Conservation (phyloP, 2,329 filamentous ascomycete genomes). For the Xylaria sp. region DNA sequence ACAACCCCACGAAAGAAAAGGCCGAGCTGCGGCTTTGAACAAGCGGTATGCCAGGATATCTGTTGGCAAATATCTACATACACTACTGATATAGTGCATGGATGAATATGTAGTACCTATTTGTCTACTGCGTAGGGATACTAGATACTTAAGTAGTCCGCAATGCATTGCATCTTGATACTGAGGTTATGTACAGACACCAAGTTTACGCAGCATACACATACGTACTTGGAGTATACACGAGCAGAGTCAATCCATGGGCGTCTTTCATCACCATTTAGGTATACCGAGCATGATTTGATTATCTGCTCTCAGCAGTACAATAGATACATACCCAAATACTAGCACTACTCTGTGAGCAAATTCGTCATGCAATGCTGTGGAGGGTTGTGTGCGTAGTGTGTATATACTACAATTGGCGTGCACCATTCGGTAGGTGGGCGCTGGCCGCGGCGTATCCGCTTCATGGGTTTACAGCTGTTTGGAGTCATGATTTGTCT, state of each 20-base stretch:
- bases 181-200: too few relatives aligned
- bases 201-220: too few relatives aligned
- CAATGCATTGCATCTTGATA: too few relatives aligned
- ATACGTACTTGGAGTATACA: too few relatives aligned
- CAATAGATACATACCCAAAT: background rate
- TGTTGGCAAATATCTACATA: too few relatives aligned
- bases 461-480: background rate
- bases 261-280: too few relatives aligned
- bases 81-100: too few relatives aligned
- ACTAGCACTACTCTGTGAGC: background rate
- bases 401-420: background rate
- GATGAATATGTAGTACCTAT: background rate
- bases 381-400: background rate
- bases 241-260: too few relatives aligned
- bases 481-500: conserved; percentile 6
- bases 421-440: background rate
- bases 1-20: conserved; percentile 10
- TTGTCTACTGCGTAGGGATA: too few relatives aligned
- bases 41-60: background rate
- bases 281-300: too few relatives aligned
- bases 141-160: too few relatives aligned
- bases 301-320: too few relatives aligned
- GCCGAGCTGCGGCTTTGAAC: conserved; percentile 1
- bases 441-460: conserved; percentile 6
- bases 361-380: conserved; percentile 12